phyloP scores from a whole-genome alignment of 2,329 filamentous ascomycete species.

The Fusarium tjaetaba region DNA sequence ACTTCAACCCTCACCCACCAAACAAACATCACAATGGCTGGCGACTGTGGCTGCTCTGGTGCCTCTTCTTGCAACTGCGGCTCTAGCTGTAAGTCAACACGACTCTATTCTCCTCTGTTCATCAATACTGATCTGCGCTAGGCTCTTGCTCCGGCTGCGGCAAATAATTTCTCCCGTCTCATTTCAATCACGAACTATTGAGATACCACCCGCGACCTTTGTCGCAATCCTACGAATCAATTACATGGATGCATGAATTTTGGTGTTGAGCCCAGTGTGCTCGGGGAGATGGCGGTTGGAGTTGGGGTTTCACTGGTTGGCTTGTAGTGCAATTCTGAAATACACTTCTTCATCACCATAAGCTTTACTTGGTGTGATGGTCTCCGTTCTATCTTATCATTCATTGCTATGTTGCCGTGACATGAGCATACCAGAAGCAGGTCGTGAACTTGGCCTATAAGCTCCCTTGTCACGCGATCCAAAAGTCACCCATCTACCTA shows the following conservation, averaged over 20 bases:
- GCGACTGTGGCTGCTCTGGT: slow-evolving; percentile 51
- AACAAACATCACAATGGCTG: slow-evolving; percentile 48
- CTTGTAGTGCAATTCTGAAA: slow-evolving; percentile 35
- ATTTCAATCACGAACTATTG: slow-evolving; percentile 19
- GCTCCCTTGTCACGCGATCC: background rate
- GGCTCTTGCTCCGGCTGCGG: slow-evolving; percentile 48
- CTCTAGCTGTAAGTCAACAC: slow-evolving; percentile 47
- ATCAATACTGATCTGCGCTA: slow-evolving; percentile 27
- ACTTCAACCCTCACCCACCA: background rate
- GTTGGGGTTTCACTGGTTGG: slow-evolving; percentile 17
- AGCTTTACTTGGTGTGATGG: background rate
- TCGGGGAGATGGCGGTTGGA: slow-evolving; percentile 2
- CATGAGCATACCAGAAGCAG: background rate
- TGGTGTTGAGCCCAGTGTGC: slow-evolving; percentile 26
- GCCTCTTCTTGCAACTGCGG: slow-evolving; percentile 50
- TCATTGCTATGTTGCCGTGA: too few species aligned
- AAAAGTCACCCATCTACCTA: background rate
- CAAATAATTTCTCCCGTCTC: slow-evolving; percentile 36
- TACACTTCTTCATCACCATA: slow-evolving; percentile 18
- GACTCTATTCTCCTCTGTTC: background rate
- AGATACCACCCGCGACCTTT: slow-evolving; percentile 26
- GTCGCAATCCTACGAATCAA: slow-evolving; percentile 29
- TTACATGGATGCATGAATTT: slow-evolving; percentile 12
- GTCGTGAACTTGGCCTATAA: background rate
- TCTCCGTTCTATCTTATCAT: too few species aligned